Base-by-base conservation (phyloP, 192 early-diverging fungal genomes). In the Coemansia sp. region DNA sequence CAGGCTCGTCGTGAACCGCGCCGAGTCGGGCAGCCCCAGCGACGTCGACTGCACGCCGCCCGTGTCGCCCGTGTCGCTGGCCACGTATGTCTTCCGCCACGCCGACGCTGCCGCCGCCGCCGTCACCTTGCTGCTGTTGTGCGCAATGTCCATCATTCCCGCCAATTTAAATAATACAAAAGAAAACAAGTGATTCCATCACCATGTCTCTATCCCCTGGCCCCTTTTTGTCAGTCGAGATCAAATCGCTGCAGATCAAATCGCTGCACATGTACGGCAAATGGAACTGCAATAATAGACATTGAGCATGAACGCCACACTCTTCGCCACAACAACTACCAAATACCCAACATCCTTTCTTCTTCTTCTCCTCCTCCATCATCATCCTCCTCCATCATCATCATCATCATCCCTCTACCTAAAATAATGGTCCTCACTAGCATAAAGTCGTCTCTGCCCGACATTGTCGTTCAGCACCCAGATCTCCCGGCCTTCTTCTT, bases 1-100 rank as follows among this genome's bases (percentile, higher is more conserved):
- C 65, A 84, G 46, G 56, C 83, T 74, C 2, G 83, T 84, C 1
- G 83, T 77, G 57, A 84, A 84, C n/a, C 74, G 67, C 15, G 74
- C 56, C 19, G 65, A 60, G 57, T 84, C 83, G 2, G 83, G 77
- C 38, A 84, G 54, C 12, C 70, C 74, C 59, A 84, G 58, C n/a
- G 74, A 73, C 12, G 79, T 76, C 27, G 79, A 82, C 42, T 73
- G 65, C 54, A 82, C 73, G n/a, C 79, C 79, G 14, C 45, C 47
- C 2, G 67, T 35, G 49, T 82, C 79, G 10, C 79, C 79, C 6
- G 67, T 71, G 1, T 76, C 79, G 46, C 73, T 73, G 17, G 79
- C 79, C 6, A 82, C 31, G 25, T 82, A 82, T 19, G 73, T 54
- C 11, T 67, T 65, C 24, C 79, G 73, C 79, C 79, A 82, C 9